A percentile compares a stretch with the other conserved stretches of the same genome.
phyloP scores from a whole-genome alignment of 2,329 filamentous ascomycete species.

The Claviceps humidiphila region DNA sequence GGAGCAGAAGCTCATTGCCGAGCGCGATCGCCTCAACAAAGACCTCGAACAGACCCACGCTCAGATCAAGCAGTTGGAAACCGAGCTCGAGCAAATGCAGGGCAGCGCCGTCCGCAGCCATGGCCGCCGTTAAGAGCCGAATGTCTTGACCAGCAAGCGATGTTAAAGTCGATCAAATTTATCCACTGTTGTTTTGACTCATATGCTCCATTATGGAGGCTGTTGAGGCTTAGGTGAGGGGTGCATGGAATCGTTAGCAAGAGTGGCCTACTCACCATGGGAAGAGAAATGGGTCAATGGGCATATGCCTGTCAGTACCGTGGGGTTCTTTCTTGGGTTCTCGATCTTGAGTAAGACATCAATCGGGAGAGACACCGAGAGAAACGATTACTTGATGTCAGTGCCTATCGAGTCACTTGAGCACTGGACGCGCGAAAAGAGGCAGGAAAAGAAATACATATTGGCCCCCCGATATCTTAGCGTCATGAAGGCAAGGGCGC shows the following conservation, averaged over 20 bases:
- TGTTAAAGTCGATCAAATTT: conserved; percentile 16
- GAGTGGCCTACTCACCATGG: conserved; percentile 12
- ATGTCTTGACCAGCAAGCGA: conserved; percentile 8
- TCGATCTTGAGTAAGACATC: not conserved
- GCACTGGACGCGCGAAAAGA: not conserved
- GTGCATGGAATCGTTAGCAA: conserved; percentile 3
- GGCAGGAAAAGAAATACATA: not conserved
- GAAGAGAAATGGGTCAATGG: conserved; percentile 10
- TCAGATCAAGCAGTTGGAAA: conserved; percentile 81
- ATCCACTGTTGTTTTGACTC: conserved; percentile 15
- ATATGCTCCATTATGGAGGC: conserved; percentile 18
- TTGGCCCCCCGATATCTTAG: not conserved
- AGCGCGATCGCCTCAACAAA: conserved; percentile 99
- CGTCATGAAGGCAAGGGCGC: not conserved
- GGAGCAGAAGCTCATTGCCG: conserved; percentile 99
- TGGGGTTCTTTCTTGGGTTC: not conserved
- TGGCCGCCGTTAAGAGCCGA: conserved; percentile 63
- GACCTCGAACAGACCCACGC: conserved; percentile 97
- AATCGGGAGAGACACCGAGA: not conserved
- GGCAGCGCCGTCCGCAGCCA: conserved; percentile 81
- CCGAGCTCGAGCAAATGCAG: conserved; percentile 88
- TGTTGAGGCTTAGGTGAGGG: conserved; percentile 19
- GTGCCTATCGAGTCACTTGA: not conserved
- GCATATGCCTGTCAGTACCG: conserved; percentile 12
- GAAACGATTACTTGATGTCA: not conserved